A percentile compares a stretch with the other conserved stretches of the same genome.
Conservation (phyloP, 352 stramenopile species). For the Aphanomyces euteiches region DNA sequence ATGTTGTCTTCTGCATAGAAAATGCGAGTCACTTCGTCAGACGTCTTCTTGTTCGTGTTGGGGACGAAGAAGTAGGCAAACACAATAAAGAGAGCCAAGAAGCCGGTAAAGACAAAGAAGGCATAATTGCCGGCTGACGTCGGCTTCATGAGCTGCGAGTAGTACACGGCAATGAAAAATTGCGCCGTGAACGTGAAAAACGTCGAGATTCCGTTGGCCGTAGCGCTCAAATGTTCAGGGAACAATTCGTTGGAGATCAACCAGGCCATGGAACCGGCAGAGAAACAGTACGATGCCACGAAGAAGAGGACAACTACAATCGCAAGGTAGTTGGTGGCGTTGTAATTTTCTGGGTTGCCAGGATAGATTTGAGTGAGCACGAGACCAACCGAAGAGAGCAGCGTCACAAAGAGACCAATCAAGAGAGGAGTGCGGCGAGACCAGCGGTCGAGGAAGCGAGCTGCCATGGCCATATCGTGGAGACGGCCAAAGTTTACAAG, state of each 20-base stretch:
- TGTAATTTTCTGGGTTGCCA: not conserved
- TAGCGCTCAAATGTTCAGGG: constrained; percentile 49
- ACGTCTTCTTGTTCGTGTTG: constrained; percentile 48
- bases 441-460: constrained; percentile 9
- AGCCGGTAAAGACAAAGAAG: constrained; percentile 42
- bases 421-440: constrained; percentile 32
- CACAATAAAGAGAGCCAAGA: constrained; percentile 38
- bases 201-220: constrained; percentile 46
- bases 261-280: constrained; percentile 50
- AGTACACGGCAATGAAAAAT: constrained; percentile 49
- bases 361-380: constrained; percentile 24
- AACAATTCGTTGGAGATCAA: constrained; percentile 53
- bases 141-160: constrained; percentile 43
- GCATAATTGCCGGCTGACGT: constrained; percentile 36
- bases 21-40: constrained; percentile 35
- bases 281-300: constrained; percentile 33
- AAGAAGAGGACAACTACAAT: constrained; percentile 46
- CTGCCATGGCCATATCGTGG: constrained; percentile 5
- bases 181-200: constrained; percentile 54
- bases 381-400: constrained; percentile 14
- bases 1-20: constrained; percentile 1
- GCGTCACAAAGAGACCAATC: not conserved
- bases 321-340: constrained; percentile 34
- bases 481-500: constrained; percentile 25
- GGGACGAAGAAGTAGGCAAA: constrained; percentile 39